These are phyloP conservation scores for Sphagnum contortum DNA, from an alignment of 225 moss, liverwort and hornwort genomes.

Conservation along the genomic window DNA sequence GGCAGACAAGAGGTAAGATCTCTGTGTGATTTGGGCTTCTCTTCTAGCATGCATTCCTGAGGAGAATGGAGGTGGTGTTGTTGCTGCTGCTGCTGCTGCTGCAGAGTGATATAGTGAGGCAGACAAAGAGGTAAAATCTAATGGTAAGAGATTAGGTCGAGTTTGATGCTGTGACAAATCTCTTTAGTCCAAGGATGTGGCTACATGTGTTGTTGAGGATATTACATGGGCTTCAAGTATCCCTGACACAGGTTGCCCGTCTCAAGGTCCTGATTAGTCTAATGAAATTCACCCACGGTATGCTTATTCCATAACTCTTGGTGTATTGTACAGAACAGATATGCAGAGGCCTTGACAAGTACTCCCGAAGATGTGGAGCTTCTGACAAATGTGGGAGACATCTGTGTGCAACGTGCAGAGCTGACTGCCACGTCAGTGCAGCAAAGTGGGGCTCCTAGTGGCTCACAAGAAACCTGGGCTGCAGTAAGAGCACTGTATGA, in stretches of 20 bases:
- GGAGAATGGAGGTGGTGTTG: constrained; percentile 44
- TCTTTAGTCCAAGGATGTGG: too few species aligned
- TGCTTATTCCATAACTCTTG: too few species aligned
- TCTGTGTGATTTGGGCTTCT: constrained; percentile 66
- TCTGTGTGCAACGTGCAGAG: constrained; percentile 64
- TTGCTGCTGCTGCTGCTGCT: constrained; percentile 17
- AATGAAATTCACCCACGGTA: too few species aligned
- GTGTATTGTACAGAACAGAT: constrained; percentile 52
- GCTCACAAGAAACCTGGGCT: constrained; percentile 27
- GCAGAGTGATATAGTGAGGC: too few species aligned
- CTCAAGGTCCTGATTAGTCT: too few species aligned
- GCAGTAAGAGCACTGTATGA: constrained; percentile 45
- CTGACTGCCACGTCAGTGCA: constrained; percentile 32
- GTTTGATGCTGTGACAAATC: too few species aligned
- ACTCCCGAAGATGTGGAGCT: constrained; percentile 79
- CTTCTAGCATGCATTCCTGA: constrained; percentile 53
- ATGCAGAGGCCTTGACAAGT: constrained; percentile 38
- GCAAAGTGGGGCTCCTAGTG: constrained; percentile 6
- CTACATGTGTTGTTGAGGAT: too few species aligned
- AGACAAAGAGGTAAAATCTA: too few species aligned
- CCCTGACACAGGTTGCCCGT: too few species aligned
- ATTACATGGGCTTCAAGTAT: too few species aligned
- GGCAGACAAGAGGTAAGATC: constrained; percentile 62
- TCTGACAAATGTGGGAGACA: constrained; percentile 72
- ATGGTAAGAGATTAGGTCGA: too few species aligned